Base-by-base conservation (phyloP, 148 eudicot genomes). In the Nyssa sinensis region DNA sequence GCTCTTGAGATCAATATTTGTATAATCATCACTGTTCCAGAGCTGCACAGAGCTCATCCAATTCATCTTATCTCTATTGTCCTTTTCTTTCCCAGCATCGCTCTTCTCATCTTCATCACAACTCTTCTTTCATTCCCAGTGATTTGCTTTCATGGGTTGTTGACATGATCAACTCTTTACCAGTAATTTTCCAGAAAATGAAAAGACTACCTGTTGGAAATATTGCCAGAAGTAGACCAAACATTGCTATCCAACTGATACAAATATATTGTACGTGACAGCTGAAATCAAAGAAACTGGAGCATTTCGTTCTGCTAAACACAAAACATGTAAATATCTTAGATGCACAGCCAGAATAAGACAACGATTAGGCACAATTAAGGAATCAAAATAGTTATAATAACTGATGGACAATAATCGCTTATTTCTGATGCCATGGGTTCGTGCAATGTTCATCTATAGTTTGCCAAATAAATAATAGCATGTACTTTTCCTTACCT, bases 191-290 rank as follows among this genome's bases (percentile, higher is more conserved):
- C 16, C 4, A 33, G 49, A 17, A 51, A 35, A 34, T 49, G 58
- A n/a, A 67, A 65, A 62, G 24, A 57, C 66, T 65, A 94, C 98
- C 97, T 82, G 96, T 90, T 32, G 98, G 98, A 55, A 94, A 84
- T 47, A 92, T 87, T 64, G 91, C 87, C 82, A 92, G 44, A 74
- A 92, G 80, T 29, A 92, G 86, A 35, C 88, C 93, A 68, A 92
- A 88, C 93, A 90, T 60, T 72, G 89, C 49, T 27, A 94, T 67
- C 98, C 98, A 94, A 78, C 91, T 92, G 85, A 94, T 88, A 81
- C 98, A 94, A 33, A 92, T 87, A 79, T 94, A 89, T 71, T 92
- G 98, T 75, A 94, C 74, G 79, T 94, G 98, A 83, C 98, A 94
- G 71, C 81, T 79, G 86, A 94, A 92, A 89, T 92, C 98, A 29